These are phyloP conservation scores for Paracoccidioides brasiliensis DNA, from an alignment of 2,329 filamentous ascomycete genomes.

Conservation along the genomic window DNA sequence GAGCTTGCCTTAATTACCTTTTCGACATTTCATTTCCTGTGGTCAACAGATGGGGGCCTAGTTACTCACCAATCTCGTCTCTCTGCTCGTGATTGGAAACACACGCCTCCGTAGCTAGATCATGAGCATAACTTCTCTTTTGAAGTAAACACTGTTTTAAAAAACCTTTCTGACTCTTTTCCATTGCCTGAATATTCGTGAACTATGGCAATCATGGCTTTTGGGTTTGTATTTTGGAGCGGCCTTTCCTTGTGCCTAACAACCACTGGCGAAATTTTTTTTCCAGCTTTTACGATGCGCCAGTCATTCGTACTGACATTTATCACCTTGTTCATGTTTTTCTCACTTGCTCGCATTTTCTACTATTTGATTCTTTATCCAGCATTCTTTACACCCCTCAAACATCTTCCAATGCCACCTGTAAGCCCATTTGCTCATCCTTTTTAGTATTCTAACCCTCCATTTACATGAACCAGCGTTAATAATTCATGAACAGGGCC, in stretches of 20 bases:
- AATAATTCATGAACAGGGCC: slow-evolving; percentile 15
- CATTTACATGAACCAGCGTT: neutral
- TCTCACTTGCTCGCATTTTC: slow-evolving; percentile 5
- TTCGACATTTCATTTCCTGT: no score
- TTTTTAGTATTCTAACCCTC: neutral
- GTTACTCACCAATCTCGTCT: no score
- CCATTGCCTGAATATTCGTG: neutral
- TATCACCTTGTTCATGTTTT: neutral
- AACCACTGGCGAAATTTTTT: neutral
- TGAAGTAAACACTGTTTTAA: neutral
- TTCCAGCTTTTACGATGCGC: neutral
- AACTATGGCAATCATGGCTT: neutral
- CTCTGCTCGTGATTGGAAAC: no score
- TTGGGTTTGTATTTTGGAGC: neutral
- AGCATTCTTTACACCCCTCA: slow-evolving; percentile 43
- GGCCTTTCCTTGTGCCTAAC: neutral
- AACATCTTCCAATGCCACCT: slow-evolving; percentile 42
- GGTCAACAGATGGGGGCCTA: no score
- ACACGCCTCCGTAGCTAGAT: no score
- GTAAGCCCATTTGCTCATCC: slow-evolving; percentile 22
- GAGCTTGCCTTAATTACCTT: no score
- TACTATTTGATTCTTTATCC: slow-evolving; percentile 43
- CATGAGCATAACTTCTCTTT: no score
- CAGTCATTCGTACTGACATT: slow-evolving; percentile 4
- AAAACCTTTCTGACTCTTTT: neutral